A percentile compares a stretch with the other conserved stretches of the same genome.
phyloP scores from a whole-genome alignment of 202 grass and related monocot genomes.

The Zoysia matrella region DNA sequence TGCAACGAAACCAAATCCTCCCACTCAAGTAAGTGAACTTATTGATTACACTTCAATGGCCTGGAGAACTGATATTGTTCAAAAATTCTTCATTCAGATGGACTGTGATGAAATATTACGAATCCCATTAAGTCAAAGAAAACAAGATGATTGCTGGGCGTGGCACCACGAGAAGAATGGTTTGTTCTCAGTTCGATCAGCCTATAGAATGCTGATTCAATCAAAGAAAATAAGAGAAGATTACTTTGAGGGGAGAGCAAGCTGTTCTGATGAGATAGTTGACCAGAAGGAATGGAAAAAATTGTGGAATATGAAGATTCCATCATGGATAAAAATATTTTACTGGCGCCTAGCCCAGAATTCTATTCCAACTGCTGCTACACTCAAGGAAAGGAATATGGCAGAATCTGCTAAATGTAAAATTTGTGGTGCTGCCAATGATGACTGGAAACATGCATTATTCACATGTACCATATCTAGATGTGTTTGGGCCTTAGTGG shows the following conservation, averaged over 20 bases:
- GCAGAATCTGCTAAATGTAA: neutral
- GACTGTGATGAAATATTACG: neutral
- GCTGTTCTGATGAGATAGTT: neutral
- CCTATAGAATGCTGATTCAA: too few relatives aligned
- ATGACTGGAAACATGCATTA: neutral
- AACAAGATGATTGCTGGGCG: neutral
- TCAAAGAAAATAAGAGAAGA: neutral
- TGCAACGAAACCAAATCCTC: neutral
- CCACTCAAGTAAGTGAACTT: too few relatives aligned
- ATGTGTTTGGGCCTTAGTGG: neutral
- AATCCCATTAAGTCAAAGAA: neutral
- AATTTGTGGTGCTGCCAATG: neutral
- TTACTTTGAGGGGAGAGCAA: neutral
- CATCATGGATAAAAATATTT: neutral
- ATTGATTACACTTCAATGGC: neutral
- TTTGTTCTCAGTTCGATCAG: neutral
- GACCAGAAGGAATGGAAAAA: neutral
- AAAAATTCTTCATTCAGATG: neutral
- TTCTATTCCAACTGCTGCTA: too few relatives aligned
- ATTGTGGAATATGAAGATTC: too few relatives aligned
- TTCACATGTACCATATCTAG: too few relatives aligned
- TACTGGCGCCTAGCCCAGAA: too few relatives aligned
- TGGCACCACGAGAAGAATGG: neutral
- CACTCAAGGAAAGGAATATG: too few relatives aligned
- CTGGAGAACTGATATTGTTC: neutral